These are phyloP conservation scores for Epichloe hybrida DNA, from an alignment of 2,329 filamentous ascomycete species.

Conservation along the genomic window DNA sequence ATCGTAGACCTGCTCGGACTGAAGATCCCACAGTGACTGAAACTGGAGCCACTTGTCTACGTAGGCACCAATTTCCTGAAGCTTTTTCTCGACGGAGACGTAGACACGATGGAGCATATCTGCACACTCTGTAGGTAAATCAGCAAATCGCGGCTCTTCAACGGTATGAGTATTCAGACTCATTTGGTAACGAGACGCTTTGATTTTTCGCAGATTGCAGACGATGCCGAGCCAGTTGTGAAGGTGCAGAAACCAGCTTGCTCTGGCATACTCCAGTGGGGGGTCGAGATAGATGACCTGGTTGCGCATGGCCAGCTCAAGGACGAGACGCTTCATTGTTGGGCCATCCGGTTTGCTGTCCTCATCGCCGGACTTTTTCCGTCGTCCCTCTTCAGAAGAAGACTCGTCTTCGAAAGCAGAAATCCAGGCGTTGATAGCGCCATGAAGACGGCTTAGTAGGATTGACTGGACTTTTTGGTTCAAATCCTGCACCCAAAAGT, in stretches of 20 bases:
- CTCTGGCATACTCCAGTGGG: slow-evolving; percentile 78
- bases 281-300: slow-evolving; percentile 98
- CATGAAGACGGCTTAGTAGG: slow-evolving; percentile 67
- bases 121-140: slow-evolving; percentile 74
- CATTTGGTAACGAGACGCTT: slow-evolving; percentile 91
- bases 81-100: slow-evolving; percentile 66
- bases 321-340: slow-evolving; percentile 58
- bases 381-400: slow-evolving; percentile 36
- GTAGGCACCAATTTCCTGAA: slow-evolving; percentile 67
- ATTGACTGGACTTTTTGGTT: slow-evolving; percentile 75
- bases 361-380: slow-evolving; percentile 35
- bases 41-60: slow-evolving; percentile 98
- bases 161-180: slow-evolving; percentile 55
- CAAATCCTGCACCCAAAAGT: slow-evolving; percentile 77
- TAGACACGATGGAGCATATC: slow-evolving; percentile 70
- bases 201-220: slow-evolving; percentile 86
- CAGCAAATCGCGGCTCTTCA: slow-evolving; percentile 61
- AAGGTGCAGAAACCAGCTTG: slow-evolving; percentile 85
- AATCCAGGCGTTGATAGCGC: slow-evolving; percentile 79
- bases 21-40: slow-evolving; percentile 95
- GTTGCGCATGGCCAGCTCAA: slow-evolving; percentile 95
- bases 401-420: slow-evolving; percentile 60
- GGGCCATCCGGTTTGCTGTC: slow-evolving; percentile 40
- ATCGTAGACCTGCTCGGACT: slow-evolving; percentile 90
- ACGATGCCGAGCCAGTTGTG: slow-evolving; percentile 89